Percentiles rank a stretch among this genome's conserved stretches.
Conservation (phyloP, 495 filamentous ascomycete species). For the Oidiodendron maius region DNA sequence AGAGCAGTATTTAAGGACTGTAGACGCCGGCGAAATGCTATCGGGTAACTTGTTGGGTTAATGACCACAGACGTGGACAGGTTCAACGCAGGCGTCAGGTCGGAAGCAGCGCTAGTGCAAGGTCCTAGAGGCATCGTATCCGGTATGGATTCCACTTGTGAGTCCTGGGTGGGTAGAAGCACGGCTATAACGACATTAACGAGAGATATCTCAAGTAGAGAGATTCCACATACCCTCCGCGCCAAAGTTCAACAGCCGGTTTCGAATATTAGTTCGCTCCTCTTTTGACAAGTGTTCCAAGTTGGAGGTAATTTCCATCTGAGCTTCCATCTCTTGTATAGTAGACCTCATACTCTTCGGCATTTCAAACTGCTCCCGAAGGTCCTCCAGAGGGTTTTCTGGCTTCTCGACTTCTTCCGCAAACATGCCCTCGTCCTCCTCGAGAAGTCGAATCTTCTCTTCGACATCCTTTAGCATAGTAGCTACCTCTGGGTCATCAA, state of each 20-base stretch:
- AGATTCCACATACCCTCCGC: background rate
- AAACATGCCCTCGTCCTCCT: background rate
- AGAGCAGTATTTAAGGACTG: background rate
- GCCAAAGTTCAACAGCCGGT: background rate
- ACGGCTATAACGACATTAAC: background rate
- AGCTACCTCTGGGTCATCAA: background rate
- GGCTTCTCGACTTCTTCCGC: background rate
- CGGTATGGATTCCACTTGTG: background rate
- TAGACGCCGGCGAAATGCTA: background rate
- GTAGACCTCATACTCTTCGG: background rate
- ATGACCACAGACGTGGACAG: background rate
- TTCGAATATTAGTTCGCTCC: constrained; percentile 4
- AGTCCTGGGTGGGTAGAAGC: background rate
- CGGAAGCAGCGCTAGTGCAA: background rate
- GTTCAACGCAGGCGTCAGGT: background rate
- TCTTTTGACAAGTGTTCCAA: constrained; percentile 10
- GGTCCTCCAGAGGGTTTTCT: constrained; percentile 1
- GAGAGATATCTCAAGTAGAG: background rate
- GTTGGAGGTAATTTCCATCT: background rate
- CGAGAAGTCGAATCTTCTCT: background rate
- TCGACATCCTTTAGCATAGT: background rate
- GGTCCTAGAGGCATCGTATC: background rate
- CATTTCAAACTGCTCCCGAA: background rate
- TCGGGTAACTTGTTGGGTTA: background rate
- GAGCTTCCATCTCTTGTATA: background rate